A percentile compares a stretch with the other conserved stretches of the same genome.
These are phyloP conservation scores for Dittrichia graveolens DNA, from an alignment of 129 eudicot species.

Conservation along the genomic window DNA sequence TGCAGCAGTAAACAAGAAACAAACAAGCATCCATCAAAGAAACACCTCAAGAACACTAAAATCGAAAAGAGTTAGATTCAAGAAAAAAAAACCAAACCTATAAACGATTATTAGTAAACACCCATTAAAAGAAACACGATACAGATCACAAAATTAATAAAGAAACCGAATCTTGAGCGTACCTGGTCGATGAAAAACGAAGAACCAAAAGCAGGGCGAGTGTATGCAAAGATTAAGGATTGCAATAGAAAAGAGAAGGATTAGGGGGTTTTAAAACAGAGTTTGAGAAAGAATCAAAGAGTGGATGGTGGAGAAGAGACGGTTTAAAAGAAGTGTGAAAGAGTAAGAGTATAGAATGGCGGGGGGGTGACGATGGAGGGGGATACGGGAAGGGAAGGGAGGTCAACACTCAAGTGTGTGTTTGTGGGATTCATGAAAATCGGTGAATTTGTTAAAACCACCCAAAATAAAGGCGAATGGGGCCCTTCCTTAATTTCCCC, in stretches of 20 bases:
- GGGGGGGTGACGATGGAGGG: slow-evolving; percentile 7
- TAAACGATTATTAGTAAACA: background rate
- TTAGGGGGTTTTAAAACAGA: slow-evolving; percentile 25
- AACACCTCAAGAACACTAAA: background rate
- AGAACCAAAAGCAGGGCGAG: background rate
- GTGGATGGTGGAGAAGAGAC: slow-evolving; percentile 37
- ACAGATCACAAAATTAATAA: background rate
- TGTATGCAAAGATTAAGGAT: slow-evolving; percentile 1
- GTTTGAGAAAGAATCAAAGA: slow-evolving; percentile 23
- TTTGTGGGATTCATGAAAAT: slow-evolving; percentile 31
- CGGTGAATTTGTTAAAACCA: slow-evolving; percentile 44
- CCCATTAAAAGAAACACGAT: slow-evolving; percentile 16
- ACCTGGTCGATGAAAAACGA: slow-evolving; percentile 18
- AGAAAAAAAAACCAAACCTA: slow-evolving; percentile 13
- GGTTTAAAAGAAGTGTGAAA: slow-evolving; percentile 27
- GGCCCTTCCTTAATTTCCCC: slow-evolving; percentile 29
- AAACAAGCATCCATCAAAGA: background rate
- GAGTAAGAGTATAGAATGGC: slow-evolving; percentile 23
- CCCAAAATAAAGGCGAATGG: slow-evolving; percentile 23
- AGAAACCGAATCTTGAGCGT: slow-evolving; percentile 20
- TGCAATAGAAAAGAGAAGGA: slow-evolving; percentile 5
- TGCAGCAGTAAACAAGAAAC: slow-evolving; percentile 19
- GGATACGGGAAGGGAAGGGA: slow-evolving; percentile 8
- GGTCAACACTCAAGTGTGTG: slow-evolving; percentile 27
- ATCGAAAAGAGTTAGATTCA: background rate